Conservation (phyloP, 2,329 filamentous ascomycete genomes). For the Talaromyces funiculosus region DNA sequence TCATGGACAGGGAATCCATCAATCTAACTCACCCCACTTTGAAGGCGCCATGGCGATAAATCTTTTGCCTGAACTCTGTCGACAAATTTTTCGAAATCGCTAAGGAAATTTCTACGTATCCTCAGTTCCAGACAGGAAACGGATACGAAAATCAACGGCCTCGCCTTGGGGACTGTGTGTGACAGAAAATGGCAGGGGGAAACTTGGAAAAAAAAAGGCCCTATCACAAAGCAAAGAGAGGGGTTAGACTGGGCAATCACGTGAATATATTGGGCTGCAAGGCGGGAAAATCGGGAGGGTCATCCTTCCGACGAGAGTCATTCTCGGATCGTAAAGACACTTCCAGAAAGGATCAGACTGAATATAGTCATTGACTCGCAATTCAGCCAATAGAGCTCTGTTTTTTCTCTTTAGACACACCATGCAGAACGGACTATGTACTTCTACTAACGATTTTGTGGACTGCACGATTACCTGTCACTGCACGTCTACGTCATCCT, state of each 20-base stretch:
- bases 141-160: not conserved
- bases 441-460: too few species aligned
- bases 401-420: too few species aligned
- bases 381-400: not conserved
- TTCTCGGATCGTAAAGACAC: not conserved
- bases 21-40: slow-evolving; percentile 44
- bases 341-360: too few species aligned
- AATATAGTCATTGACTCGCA: not conserved
- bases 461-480: not conserved
- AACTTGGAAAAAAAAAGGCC: not conserved
- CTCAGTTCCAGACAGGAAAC: not conserved
- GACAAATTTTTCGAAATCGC: not conserved
- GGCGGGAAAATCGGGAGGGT: not conserved
- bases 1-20: not conserved
- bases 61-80: not conserved
- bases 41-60: slow-evolving; percentile 39
- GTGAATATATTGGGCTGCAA: slow-evolving; percentile 11
- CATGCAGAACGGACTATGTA: not conserved
- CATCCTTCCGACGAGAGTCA: not conserved
- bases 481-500: not conserved
- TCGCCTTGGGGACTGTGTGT: not conserved
- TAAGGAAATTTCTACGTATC: not conserved
- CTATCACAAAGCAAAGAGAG: slow-evolving; percentile 11
- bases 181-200: slow-evolving; percentile 2
- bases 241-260: slow-evolving; percentile 7